Conservation (phyloP, 2,329 filamentous ascomycete genomes). For the Fusarium protoensiforme region DNA sequence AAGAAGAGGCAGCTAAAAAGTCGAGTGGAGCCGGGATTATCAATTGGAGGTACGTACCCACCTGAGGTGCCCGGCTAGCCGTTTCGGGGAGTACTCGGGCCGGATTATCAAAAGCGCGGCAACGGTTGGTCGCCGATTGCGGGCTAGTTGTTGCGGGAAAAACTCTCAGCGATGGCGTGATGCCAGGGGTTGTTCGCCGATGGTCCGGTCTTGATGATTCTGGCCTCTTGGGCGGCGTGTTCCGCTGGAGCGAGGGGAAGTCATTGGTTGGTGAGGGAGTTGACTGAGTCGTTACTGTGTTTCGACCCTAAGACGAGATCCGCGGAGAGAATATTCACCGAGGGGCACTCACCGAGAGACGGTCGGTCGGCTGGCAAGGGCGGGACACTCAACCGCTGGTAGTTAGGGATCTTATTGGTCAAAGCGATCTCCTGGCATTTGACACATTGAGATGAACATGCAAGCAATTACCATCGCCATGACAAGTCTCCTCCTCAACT, state of each 20-base stretch:
- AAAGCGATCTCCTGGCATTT: background rate
- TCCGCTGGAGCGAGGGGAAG: background rate
- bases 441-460: background rate
- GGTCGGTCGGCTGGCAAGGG: background rate
- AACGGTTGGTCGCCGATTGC: slow-evolving; percentile 5
- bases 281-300: background rate
- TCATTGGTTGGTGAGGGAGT: background rate
- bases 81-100: accelerated
- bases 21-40: slow-evolving; percentile 11
- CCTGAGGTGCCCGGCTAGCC: background rate
- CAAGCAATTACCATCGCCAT: background rate
- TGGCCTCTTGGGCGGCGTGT: background rate
- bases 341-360: background rate
- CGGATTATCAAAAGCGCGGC: slow-evolving; percentile 10
- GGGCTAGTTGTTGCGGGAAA: background rate
- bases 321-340: background rate
- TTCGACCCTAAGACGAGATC: background rate
- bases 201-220: slow-evolving; percentile 1
- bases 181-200: slow-evolving; percentile 3
- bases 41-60: slow-evolving; percentile 25
- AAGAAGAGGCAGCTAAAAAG: slow-evolving; percentile 18
- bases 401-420: background rate
- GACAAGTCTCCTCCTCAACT: background rate
- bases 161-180: slow-evolving; percentile 9
- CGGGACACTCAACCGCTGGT: background rate